Evolutionary conservation across 495 filamentous ascomycete genomes (phyloP).

Genomic region (Aspergillus cristatus): DNA sequence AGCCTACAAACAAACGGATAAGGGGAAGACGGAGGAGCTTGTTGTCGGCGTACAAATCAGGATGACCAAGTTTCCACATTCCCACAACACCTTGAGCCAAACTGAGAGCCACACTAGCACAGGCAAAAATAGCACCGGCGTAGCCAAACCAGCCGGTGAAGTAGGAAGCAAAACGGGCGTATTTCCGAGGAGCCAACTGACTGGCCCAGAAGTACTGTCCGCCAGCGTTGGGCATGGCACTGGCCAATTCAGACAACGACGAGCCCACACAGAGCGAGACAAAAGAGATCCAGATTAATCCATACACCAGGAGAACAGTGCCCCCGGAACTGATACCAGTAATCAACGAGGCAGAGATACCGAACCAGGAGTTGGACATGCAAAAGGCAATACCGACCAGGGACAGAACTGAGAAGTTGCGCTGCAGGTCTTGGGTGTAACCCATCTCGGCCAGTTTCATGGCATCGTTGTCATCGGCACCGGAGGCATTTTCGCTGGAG

Average conservation of each 20-base stretch:
- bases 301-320: slow-evolving; percentile 51
- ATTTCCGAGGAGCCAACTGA: slow-evolving; percentile 46
- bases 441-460: slow-evolving; percentile 42
- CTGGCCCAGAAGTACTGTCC: slow-evolving; percentile 58
- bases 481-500: slow-evolving; percentile 10
- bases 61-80: slow-evolving; percentile 50
- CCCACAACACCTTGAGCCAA: slow-evolving; percentile 44
- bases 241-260: slow-evolving; percentile 48
- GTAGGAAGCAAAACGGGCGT: slow-evolving; percentile 43
- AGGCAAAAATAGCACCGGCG: slow-evolving; percentile 49
- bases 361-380: slow-evolving; percentile 59
- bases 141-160: slow-evolving; percentile 51
- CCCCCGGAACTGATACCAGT: slow-evolving; percentile 56
- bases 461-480: slow-evolving; percentile 21
- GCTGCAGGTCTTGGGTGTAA: slow-evolving; percentile 47
- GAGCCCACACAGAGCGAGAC: slow-evolving; percentile 47
- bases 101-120: slow-evolving; percentile 47
- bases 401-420: slow-evolving; percentile 49
- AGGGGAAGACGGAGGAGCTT: not conserved
- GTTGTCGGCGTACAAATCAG: slow-evolving; percentile 37
- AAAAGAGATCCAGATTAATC: slow-evolving; percentile 45
- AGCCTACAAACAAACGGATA: slow-evolving; percentile 4
- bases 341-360: slow-evolving; percentile 47
- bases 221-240: slow-evolving; percentile 51
- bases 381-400: slow-evolving; percentile 53